phyloP scores from a whole-genome alignment of 2,329 filamentous ascomycete species.

The Escovopsis sp. region DNA sequence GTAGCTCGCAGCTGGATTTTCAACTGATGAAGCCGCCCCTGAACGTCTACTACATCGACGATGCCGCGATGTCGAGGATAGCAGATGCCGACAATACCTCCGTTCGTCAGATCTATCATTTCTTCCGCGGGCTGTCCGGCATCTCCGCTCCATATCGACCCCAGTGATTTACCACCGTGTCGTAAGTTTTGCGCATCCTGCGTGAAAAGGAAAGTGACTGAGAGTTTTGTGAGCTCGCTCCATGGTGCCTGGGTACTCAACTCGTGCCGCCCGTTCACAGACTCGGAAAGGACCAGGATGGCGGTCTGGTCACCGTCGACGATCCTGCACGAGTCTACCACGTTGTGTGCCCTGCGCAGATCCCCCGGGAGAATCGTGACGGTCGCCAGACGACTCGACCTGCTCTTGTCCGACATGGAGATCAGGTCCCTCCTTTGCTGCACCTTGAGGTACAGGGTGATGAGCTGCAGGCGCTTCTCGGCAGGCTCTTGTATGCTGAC shows the following conservation, averaged over 20 bases:
- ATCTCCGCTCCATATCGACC: slow-evolving; percentile 31
- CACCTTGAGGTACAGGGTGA: slow-evolving; percentile 45
- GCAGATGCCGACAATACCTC: slow-evolving; percentile 38
- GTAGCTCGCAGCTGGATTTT: slow-evolving; percentile 52
- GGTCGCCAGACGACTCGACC: slow-evolving; percentile 4
- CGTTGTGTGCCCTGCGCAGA: slow-evolving; percentile 46
- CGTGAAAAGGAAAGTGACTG: slow-evolving; percentile 43
- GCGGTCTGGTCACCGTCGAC: slow-evolving; percentile 51
- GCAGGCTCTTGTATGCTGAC: slow-evolving; percentile 57
- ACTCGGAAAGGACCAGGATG: slow-evolving; percentile 55
- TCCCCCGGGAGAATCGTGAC: slow-evolving; percentile 27
- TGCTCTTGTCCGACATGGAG: slow-evolving; percentile 8
- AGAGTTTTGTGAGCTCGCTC: slow-evolving; percentile 54
- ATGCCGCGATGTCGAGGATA: slow-evolving; percentile 44
- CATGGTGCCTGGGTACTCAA: slow-evolving; percentile 63
- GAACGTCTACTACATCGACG: slow-evolving; percentile 51
- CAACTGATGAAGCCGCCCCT: slow-evolving; percentile 49
- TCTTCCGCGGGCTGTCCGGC: slow-evolving; percentile 29
- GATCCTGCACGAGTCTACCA: slow-evolving; percentile 60
- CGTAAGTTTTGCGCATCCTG: slow-evolving; percentile 47
- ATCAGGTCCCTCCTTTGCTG: slow-evolving; percentile 17
- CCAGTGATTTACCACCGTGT: slow-evolving; percentile 31
- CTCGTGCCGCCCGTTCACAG: slow-evolving; percentile 46
- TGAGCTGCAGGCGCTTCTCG: slow-evolving; percentile 51
- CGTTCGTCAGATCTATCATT: slow-evolving; percentile 30